Base-by-base conservation (phyloP, 2,329 filamentous ascomycete genomes). In the Cordyceps tenuipes region DNA sequence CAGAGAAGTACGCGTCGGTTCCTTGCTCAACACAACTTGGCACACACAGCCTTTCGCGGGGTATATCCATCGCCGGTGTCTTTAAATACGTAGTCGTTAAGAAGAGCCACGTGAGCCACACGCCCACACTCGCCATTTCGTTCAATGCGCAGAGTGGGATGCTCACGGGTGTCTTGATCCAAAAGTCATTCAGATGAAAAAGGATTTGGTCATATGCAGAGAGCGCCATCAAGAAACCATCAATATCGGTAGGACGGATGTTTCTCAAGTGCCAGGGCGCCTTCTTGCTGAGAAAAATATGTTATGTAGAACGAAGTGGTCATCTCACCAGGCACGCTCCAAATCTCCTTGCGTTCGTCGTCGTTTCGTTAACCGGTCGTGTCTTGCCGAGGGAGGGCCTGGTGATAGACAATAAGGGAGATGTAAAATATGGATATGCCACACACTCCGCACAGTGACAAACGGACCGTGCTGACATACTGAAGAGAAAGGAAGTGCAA, bases 11-110 rank as follows among this genome's bases (percentile, higher is more conserved):
- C 56, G 47, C 56, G 56, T 58, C 56, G 56, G 26, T 60, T 60
- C 57, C 57, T 54, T 60, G 57, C 57, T 60, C 57, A 60, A 60
- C 57, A 55, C 57, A 60, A 55, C 57, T 53, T 55, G 50, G 52
- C 59, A 72, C 71, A 69, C 70, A 70, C 67, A 71, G 70, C 69
- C 56, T 52, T 68, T 73, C 71, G 67, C 68, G 69, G 71, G 72
- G 72, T 74, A 74, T 74, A 74, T 74, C 72, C 72, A 72, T 74
- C 72, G 71, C 71, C 71, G 70, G 70, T 72, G 72, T 69, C 71
- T 66, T 70, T 66, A 65, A 68, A 65, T 68, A 57, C 67, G 68
- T 71, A 64, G 61, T 67, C 66, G 68, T 70, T 64, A 68, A 68
- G 64, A 70, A 71, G 71, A 72, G 68, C 69, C 68, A 71, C 64